Percentiles rank a stretch among this genome's conserved stretches.
These are phyloP conservation scores for Acacia concinna DNA, from an alignment of 331 rosid species.

Conservation along the genomic window DNA sequence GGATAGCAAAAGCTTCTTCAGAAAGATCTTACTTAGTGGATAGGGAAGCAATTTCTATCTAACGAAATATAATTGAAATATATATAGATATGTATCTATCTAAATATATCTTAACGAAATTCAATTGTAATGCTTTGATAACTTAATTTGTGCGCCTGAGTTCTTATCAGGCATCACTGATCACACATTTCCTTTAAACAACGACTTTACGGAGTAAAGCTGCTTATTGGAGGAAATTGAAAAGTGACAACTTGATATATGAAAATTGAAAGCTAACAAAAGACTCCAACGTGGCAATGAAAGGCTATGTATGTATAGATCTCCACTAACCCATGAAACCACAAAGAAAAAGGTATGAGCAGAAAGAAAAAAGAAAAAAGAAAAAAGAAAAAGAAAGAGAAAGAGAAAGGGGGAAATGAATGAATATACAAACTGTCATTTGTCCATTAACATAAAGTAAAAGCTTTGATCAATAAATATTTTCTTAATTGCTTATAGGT, in stretches of 20 bases:
- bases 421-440: not conserved
- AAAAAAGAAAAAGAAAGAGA: not conserved
- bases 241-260: conserved; percentile 28
- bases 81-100: too few relatives aligned
- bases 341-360: conserved; percentile 24
- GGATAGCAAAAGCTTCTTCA: too few relatives aligned
- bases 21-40: too few relatives aligned
- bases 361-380: not conserved
- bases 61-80: too few relatives aligned
- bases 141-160: conserved; percentile 33
- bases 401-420: not conserved
- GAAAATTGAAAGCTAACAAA: conserved; percentile 30
- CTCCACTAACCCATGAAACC: conserved; percentile 46
- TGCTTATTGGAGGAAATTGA: conserved; percentile 32
- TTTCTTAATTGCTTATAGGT: too few relatives aligned
- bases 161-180: conserved; percentile 36
- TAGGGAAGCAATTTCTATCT: too few relatives aligned
- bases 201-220: conserved; percentile 29
- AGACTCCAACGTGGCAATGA: conserved; percentile 26
- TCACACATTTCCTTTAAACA: not conserved
- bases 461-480: not conserved
- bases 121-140: too few relatives aligned
- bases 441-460: not conserved
- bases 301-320: conserved; percentile 19
- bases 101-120: too few relatives aligned